Conservation (phyloP, 164 flowering plant genomes). For the Stephania yunnanensis region DNA sequence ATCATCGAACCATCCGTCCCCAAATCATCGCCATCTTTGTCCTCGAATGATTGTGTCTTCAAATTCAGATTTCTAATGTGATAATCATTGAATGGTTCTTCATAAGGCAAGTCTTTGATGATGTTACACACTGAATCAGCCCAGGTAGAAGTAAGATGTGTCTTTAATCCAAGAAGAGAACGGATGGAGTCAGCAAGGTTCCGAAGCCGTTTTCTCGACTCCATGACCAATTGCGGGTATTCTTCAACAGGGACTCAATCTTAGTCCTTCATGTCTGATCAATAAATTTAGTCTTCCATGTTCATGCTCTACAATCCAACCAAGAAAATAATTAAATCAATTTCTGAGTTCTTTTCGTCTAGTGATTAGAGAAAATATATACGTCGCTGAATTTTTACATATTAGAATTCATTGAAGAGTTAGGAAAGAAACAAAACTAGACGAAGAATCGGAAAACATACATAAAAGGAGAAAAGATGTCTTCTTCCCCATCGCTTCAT, state of each 20-base stretch:
- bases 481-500: not conserved
- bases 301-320: not conserved
- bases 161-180: conserved; percentile 3
- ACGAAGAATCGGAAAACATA: not conserved
- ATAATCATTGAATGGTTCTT: not conserved
- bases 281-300: not conserved
- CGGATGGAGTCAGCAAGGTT: not conserved
- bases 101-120: conserved; percentile 1
- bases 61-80: not conserved
- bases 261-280: not conserved
- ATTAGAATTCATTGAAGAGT: not conserved
- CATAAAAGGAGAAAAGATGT: not conserved
- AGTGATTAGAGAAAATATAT: not conserved
- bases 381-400: not conserved
- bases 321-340: not conserved
- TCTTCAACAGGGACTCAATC: not conserved
- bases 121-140: conserved; percentile 3
- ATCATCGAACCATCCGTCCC: not conserved
- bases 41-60: not conserved
- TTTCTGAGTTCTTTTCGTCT: not conserved
- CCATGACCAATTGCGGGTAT: not conserved
- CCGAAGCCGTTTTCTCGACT: not conserved
- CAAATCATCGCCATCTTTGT: not conserved
- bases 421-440: not conserved
- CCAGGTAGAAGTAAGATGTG: conserved; percentile 1